phyloP scores from a whole-genome alignment of 257 asterid genomes.

The Forsythia suspensa region DNA sequence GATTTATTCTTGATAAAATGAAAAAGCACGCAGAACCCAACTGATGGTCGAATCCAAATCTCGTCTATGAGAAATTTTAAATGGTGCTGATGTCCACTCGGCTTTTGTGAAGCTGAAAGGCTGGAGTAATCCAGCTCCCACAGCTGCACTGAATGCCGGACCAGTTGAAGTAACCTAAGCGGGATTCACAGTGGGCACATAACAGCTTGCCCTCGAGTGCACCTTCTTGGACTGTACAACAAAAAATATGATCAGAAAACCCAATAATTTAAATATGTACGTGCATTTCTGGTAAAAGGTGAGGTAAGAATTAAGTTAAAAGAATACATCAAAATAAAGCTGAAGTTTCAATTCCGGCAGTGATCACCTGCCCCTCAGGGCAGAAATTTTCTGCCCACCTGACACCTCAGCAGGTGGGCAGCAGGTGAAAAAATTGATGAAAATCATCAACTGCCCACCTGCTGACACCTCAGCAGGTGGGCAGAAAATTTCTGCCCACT shows the following conservation, averaged over 20 bases:
- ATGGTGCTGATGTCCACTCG: constrained; percentile 70
- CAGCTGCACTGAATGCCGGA: constrained; percentile 96
- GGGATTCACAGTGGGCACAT: constrained; percentile 81
- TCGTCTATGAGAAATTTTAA: constrained; percentile 26
- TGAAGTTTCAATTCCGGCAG: background rate
- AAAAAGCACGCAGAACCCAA: constrained; percentile 11
- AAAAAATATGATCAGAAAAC: background rate
- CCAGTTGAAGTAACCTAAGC: constrained; percentile 97
- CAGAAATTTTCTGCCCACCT: no score
- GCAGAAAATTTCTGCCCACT: no score
- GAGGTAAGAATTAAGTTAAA: background rate
- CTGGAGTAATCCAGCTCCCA: constrained; percentile 98
- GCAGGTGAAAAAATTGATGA: no score
- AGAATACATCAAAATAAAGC: background rate
- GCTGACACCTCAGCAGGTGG: no score
- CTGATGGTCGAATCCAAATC: background rate
- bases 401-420: no score
- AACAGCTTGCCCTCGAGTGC: constrained; percentile 82
- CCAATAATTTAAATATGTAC: background rate
- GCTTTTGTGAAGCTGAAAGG: constrained; percentile 94
- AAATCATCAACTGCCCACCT: no score
- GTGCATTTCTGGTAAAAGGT: background rate
- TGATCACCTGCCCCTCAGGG: no score
- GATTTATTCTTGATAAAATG: constrained; percentile 11
- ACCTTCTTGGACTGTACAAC: constrained; percentile 74